These are phyloP conservation scores for Diaporthe citriasiana DNA, from an alignment of 2,329 filamentous ascomycete genomes.

Conservation along the genomic window DNA sequence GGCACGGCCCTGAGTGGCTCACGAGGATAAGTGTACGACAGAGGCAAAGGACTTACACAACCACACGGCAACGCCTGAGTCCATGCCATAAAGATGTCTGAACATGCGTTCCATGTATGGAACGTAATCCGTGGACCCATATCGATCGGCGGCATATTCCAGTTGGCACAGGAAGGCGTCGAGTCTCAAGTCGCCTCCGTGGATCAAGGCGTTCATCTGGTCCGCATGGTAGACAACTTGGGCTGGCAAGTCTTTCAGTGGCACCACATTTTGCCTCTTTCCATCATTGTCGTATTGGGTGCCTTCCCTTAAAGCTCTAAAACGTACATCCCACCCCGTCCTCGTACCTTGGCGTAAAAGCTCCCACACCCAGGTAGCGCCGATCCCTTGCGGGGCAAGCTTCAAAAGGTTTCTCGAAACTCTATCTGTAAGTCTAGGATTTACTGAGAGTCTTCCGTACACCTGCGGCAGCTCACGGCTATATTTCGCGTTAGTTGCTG, in stretches of 20 bases:
- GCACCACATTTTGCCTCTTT: background rate
- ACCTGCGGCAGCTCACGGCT: too few relatives aligned
- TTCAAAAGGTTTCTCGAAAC: background rate
- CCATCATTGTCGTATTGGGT: too few relatives aligned
- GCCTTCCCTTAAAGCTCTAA: background rate
- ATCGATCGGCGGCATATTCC: background rate
- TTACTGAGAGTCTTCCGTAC: background rate
- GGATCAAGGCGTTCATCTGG: background rate
- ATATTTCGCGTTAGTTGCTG: background rate
- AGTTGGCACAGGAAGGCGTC: background rate
- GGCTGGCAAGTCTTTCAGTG: rapidly evolving
- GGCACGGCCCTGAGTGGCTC: background rate
- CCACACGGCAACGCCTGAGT: background rate
- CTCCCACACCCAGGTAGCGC: background rate
- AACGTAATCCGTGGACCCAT: rapidly evolving
- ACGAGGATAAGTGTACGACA: background rate
- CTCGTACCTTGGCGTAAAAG: background rate
- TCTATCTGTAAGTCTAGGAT: rapidly evolving
- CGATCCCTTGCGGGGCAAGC: background rate
- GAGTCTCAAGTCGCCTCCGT: background rate
- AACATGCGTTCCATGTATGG: background rate
- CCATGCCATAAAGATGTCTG: background rate
- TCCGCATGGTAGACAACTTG: background rate
- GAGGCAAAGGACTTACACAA: background rate
- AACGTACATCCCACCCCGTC: background rate